Evolutionary conservation across 495 filamentous ascomycete genomes (phyloP), one percentile per base, ranked within the genome.

Genomic region (Penicillium maclennaniae): DNA sequence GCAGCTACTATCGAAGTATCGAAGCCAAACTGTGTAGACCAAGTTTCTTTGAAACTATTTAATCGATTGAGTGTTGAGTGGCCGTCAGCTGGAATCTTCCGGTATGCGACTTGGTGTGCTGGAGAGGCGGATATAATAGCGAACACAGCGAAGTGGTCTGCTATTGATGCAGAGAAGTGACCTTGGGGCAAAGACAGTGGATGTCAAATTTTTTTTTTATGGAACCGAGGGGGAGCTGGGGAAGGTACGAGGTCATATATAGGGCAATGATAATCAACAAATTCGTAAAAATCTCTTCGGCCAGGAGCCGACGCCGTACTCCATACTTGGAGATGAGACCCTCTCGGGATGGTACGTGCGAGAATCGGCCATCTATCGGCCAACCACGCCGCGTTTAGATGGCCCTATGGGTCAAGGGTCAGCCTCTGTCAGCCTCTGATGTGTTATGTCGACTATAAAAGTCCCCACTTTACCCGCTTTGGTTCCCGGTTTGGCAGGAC

Each of bases 31-130:
- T 54, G 45, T 43, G 42, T 43, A 38, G 21, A 54, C 39, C 43
- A 51, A 54, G 47, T 54, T 50, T 54, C 47, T 59, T 51, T 53
- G 51, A 47, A 51, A 59, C 56, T 59, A 59, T 59, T n/a, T 45
- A 53, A 41, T n/a, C 26, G 26, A 15, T 15, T 27, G 23, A 19
- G n/a, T n/a, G n/a, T n/a, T n/a, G n/a, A n/a, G n/a, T n/a, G 42
- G 26, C 34, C n/a, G 47, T 41, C 26, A 31, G 43, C 37, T 36
- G 36, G 16, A 44, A 44, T 40, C 17, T 15, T n/a, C n/a, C 10
- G 28, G 21, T 8, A 34, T 49, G n/a, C 38, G 41, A 39, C 15
- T 16, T 15, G 34, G 44, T 28, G 53, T 50, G 25, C 25, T 14
- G 47, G 16, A 31, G 37, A 8, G 16, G 19, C 15, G 34, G 20